Conservation (phyloP, 2,329 filamentous ascomycete genomes). For the Teratosphaeria nubilosa region DNA sequence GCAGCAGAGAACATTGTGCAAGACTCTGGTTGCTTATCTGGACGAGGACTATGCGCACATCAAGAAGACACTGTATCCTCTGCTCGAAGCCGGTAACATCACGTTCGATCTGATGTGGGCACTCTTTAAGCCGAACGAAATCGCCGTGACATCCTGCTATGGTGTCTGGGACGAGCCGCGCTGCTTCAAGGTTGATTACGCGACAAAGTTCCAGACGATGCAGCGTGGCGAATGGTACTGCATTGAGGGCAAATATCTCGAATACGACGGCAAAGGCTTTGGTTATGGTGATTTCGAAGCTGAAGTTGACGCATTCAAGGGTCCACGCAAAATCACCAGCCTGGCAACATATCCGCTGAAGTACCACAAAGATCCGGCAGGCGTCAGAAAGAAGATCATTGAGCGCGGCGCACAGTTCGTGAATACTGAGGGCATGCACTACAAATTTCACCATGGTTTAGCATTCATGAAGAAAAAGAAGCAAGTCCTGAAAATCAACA, state of each 20-base stretch:
- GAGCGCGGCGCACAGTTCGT: constrained; percentile 80
- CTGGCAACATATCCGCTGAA: constrained; percentile 66
- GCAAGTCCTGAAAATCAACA: constrained; percentile 64
- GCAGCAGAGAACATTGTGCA: constrained; percentile 55
- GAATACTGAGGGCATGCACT: constrained; percentile 69
- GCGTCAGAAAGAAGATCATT: constrained; percentile 56
- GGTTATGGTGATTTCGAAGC: constrained; percentile 62
- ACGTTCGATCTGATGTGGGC: constrained; percentile 86
- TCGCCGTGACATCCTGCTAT: constrained; percentile 68
- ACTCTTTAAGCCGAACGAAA: constrained; percentile 75
- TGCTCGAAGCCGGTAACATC: constrained; percentile 72
- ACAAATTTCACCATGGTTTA: constrained; percentile 72
- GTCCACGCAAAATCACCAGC: constrained; percentile 70
- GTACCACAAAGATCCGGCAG: constrained; percentile 64
- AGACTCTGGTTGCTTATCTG: constrained; percentile 65
- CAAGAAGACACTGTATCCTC: constrained; percentile 70
- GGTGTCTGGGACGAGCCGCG: constrained; percentile 65
- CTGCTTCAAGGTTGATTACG: constrained; percentile 71
- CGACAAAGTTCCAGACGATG: constrained; percentile 58
- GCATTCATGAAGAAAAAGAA: constrained; percentile 78
- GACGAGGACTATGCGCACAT: constrained; percentile 69
- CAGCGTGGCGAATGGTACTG: constrained; percentile 66
- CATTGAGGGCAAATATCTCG: constrained; percentile 69
- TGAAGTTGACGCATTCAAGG: constrained; percentile 67
- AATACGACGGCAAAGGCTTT: constrained; percentile 80